These are phyloP conservation scores for Xerocomus nothofagi DNA, from an alignment of 1,284 basidiomycete genomes.

Conservation along the genomic window DNA sequence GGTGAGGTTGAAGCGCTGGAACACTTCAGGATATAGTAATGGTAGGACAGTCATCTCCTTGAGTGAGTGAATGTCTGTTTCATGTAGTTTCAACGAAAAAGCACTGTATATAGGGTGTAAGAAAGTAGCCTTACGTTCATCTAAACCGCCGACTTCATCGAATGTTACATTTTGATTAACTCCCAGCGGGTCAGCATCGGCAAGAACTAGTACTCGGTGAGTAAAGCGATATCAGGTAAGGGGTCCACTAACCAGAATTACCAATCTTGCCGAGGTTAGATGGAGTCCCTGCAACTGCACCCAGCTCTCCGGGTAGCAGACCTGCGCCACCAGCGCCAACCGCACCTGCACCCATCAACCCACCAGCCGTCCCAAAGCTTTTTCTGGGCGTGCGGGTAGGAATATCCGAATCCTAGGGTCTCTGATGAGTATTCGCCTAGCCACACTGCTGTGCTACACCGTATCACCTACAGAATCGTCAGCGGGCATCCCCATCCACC, in stretches of 20 bases:
- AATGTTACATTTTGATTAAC: conserved; percentile 95
- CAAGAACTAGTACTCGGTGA: conserved; percentile 58
- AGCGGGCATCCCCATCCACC: conserved; percentile 68
- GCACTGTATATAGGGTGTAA: neutral
- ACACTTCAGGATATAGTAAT: conserved; percentile 95
- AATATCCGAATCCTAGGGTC: conserved; percentile 65
- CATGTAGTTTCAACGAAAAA: conserved; percentile 2
- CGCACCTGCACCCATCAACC: conserved; percentile 54
- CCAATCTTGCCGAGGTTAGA: conserved; percentile 83
- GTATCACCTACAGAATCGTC: conserved; percentile 63
- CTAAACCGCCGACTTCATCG: conserved; percentile 95
- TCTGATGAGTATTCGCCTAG: conserved; percentile 6
- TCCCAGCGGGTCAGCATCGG: conserved; percentile 95
- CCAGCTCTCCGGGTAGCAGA: conserved; percentile 54
- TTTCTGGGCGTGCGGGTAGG: conserved; percentile 66
- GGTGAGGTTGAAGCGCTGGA: conserved; percentile 92
- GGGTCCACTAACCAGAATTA: conserved; percentile 57
- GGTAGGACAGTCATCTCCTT: conserved; percentile 99
- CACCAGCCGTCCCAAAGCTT: conserved; percentile 52
- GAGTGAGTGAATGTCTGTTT: conserved; percentile 87
- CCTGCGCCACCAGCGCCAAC: conserved; percentile 47
- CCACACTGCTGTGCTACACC: neutral
- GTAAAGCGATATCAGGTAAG: neutral
- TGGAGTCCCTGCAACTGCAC: conserved; percentile 68
- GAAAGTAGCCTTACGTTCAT: conserved; percentile 70